A percentile compares a stretch with the other conserved stretches of the same genome.
These are phyloP conservation scores for Deinandra increscens DNA, from an alignment of 129 eudicot species.

Conservation along the genomic window DNA sequence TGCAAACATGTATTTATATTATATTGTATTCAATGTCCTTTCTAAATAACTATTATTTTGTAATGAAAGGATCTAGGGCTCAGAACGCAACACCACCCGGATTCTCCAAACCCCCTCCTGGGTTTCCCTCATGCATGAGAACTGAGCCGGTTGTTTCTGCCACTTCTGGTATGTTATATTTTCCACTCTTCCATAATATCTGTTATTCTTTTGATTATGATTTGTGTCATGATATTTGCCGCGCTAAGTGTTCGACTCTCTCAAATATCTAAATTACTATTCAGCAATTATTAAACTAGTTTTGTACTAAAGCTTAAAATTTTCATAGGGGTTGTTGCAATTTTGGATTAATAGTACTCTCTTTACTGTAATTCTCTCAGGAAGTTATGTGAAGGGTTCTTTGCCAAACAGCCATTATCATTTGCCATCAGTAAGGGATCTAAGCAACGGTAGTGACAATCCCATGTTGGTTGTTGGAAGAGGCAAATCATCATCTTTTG, in stretches of 20 bases:
- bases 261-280: background rate
- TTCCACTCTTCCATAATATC: background rate
- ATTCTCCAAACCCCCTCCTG: slow-evolving; percentile 70
- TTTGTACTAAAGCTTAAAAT: too few species aligned
- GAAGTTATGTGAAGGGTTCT: slow-evolving; percentile 37
- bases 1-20: background rate
- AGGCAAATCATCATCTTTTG: slow-evolving; percentile 22
- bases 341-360: background rate
- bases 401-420: slow-evolving; percentile 37
- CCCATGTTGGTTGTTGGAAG: slow-evolving; percentile 23
- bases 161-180: slow-evolving; percentile 41
- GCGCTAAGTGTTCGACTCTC: background rate
- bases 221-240: background rate
- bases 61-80: slow-evolving; percentile 45
- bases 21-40: background rate
- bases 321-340: background rate
- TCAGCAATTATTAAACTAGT: too few species aligned
- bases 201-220: background rate
- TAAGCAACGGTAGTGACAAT: slow-evolving; percentile 34
- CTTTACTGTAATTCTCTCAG: slow-evolving; percentile 31
- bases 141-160: slow-evolving; percentile 38
- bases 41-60: background rate
- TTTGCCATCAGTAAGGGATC: slow-evolving; percentile 39
- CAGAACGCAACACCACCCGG: slow-evolving; percentile 61
- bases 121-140: slow-evolving; percentile 46